Percentiles rank a stretch among this genome's conserved stretches.
These are phyloP conservation scores for Aphanomyces astaci DNA, from an alignment of 352 stramenopile genomes.

Conservation along the genomic window DNA sequence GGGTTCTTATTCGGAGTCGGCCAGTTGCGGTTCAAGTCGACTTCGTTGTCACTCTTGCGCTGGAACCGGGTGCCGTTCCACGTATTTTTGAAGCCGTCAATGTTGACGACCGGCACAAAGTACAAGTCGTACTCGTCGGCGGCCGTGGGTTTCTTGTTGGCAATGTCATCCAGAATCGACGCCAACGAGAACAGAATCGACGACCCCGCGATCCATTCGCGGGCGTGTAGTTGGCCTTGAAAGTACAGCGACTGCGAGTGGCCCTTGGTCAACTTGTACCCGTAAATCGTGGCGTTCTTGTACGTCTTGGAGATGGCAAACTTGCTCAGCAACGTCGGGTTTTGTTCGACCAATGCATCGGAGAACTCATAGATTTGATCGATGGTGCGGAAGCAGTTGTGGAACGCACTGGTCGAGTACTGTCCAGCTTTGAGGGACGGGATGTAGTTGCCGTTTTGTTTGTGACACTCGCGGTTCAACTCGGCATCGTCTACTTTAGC, in stretches of 20 bases:
- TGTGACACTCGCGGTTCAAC: neutral
- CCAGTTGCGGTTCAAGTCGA: too few species aligned
- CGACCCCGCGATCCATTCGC: too few species aligned
- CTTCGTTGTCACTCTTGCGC: constrained; percentile 45
- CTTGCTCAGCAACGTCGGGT: too few species aligned
- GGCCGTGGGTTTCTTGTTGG: neutral
- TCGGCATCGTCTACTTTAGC: neutral
- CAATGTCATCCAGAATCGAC: too few species aligned
- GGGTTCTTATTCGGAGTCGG: too few species aligned
- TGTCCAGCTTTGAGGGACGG: too few species aligned
- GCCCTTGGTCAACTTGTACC: constrained; percentile 27
- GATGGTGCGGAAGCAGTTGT: too few species aligned
- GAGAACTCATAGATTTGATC: constrained; percentile 28
- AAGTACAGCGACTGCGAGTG: constrained; percentile 25
- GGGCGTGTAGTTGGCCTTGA: constrained; percentile 29
- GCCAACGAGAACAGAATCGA: too few species aligned
- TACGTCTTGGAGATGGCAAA: too few species aligned
- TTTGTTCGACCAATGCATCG: constrained; percentile 26
- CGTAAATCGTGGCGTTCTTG: constrained; percentile 20
- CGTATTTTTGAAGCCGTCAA: constrained; percentile 31
- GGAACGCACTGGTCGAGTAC: constrained; percentile 30
- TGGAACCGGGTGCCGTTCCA: constrained; percentile 47
- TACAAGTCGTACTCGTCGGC: constrained; percentile 28
- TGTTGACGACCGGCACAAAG: constrained; percentile 34
- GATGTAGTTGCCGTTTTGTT: neutral